Conservation (phyloP, 306 rosid species). For the Luffa aegyptiaca region DNA sequence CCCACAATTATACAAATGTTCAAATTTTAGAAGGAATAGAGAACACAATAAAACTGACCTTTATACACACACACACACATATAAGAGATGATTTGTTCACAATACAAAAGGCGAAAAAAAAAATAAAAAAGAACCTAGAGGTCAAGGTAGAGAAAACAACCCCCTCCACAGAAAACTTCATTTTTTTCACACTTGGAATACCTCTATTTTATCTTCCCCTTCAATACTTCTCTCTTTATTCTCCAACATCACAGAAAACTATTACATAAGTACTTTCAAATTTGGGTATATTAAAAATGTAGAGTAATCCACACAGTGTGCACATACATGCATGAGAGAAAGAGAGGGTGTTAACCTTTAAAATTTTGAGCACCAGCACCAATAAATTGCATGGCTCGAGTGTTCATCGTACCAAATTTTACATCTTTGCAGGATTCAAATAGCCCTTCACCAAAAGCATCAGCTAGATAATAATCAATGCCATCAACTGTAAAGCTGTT, state of each 20-base stretch:
- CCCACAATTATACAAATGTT: conserved; percentile 13
- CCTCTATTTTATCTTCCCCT: not conserved
- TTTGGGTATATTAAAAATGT: not conserved
- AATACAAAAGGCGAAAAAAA: not conserved
- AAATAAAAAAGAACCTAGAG: not conserved
- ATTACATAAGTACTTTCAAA: not conserved
- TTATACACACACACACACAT: not conserved
- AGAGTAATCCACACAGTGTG: not conserved
- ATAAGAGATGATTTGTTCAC: not conserved
- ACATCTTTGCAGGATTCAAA: conserved; percentile 95
- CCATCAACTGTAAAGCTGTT: conserved; percentile 69
- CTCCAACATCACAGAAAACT: not conserved
- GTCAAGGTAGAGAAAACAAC: not conserved
- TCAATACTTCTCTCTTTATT: not conserved
- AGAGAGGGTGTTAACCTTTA: conserved; percentile 40
- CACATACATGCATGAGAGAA: not conserved
- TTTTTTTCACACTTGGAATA: not conserved
- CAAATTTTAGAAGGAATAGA: conserved; percentile 4
- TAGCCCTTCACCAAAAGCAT: conserved; percentile 87
- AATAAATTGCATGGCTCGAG: conserved; percentile 69
- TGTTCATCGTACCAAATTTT: conserved; percentile 82
- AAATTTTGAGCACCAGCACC: conserved; percentile 87
- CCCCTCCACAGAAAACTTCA: not conserved
- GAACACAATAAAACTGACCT: not conserved
- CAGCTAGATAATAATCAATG: conserved; percentile 65